Base-by-base conservation (phyloP, 164 flowering plant genomes). In the Liquidambar formosana region DNA sequence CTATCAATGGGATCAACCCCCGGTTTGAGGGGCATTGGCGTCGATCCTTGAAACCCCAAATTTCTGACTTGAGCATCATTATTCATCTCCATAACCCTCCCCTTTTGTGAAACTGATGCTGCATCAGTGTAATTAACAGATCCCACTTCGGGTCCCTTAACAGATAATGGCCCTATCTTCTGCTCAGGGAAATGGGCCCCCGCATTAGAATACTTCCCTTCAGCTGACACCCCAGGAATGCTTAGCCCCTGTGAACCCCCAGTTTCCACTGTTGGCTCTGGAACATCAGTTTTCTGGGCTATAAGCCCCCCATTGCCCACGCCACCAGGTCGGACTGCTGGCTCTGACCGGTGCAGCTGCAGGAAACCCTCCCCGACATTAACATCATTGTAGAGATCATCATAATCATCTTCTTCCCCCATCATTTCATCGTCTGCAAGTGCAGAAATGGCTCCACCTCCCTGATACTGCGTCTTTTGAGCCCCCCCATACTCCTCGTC, bases 381-480 rank as follows among this genome's bases (percentile, higher is more conserved):
- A 65, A 89, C 91, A 77, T 86, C 91, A 70, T 82, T 86, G 69
- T 86, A 88, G 8, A 88, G 82, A 79, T 88, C 90, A 74, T 89
- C 93, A 73, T 84, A 85, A 67, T 86, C 90, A 68, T 88, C 88
- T 33, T 85, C 93, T 54, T 86, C 90, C n/a, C 83, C 90, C 65
- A 85, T 79, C 68, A 82, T 41, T 58, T 86, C 93, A 73, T 86
- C 93, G 22, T 88, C 93, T 52, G 87, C 88, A 54, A 88, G 85
- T 8, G 93, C 93, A 64, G 90, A 72, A 64, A 93, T 93, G 4
- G 97, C 82, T 76, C 89, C 98, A 71, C 84, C 68, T 22, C 91
- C 89, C 51, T 86, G 93, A 83, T 78, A 84, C 69, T 83, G 94
- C 79, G 78, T 53, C 78, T 83, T 90, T 45, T 79, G 91, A 71